Percentiles rank a stretch among this genome's conserved stretches.
Evolutionary conservation across 352 stramenopile genomes (phyloP).

Genomic region (Phytophthora ramorum): DNA sequence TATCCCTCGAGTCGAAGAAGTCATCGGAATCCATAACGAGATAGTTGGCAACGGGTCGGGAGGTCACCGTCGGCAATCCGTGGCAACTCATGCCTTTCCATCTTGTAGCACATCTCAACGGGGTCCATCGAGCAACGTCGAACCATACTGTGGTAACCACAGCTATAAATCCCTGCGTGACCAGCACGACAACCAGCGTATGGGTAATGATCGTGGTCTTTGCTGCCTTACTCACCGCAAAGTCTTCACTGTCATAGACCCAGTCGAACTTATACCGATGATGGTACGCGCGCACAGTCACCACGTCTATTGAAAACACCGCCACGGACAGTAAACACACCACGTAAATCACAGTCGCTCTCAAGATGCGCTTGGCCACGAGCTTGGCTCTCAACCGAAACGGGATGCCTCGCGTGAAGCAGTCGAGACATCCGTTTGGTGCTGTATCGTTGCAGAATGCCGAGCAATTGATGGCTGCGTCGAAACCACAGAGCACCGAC

Average conservation of each 20-base stretch:
- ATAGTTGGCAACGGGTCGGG: conserved; percentile 27
- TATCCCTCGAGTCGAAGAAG: conserved; percentile 19
- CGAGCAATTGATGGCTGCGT: conserved; percentile 32
- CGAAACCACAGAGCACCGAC: conserved; percentile 23
- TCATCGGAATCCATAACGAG: conserved; percentile 29
- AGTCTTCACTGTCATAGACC: neutral
- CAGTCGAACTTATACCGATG: conserved; percentile 21
- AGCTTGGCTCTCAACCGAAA: conserved; percentile 27
- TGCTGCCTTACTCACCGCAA: conserved; percentile 1
- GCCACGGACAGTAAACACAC: conserved; percentile 28
- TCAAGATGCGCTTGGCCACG: conserved; percentile 28
- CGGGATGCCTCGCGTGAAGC: conserved; percentile 34
- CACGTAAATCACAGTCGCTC: conserved; percentile 14
- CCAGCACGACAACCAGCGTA: conserved; percentile 7
- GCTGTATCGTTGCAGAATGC: conserved; percentile 40
- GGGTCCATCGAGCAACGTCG: conserved; percentile 38
- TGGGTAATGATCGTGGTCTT: conserved; percentile 6
- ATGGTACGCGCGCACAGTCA: conserved; percentile 28
- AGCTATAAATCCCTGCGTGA: conserved; percentile 20
- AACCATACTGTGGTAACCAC: conserved; percentile 28
- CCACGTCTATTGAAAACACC: conserved; percentile 28
- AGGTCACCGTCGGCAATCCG: conserved; percentile 3
- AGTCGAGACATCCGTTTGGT: conserved; percentile 38
- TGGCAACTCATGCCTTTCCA: conserved; percentile 5
- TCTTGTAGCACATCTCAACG: conserved; percentile 4